These are phyloP conservation scores for Lepidium aucheri DNA, from an alignment of 345 rosid species.

Conservation along the genomic window DNA sequence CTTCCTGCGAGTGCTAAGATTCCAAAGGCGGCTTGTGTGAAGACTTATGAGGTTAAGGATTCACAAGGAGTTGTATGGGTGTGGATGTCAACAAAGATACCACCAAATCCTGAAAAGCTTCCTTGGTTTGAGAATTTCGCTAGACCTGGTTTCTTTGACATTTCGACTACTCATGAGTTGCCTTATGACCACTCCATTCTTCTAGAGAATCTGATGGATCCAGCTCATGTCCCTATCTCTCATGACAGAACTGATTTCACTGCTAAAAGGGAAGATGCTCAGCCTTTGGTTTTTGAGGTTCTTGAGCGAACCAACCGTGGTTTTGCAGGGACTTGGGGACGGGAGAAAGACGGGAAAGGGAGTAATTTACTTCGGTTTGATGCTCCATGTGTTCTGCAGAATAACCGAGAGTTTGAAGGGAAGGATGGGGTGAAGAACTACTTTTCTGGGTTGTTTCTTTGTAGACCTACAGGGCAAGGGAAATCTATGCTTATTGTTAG, in stretches of 20 bases:
- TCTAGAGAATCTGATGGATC: conserved; percentile 96
- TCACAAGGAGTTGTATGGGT: conserved; percentile 96
- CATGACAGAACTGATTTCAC: conserved; percentile 85
- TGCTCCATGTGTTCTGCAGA: conserved; percentile 81
- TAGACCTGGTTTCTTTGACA: conserved; percentile 67
- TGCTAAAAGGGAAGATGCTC: conserved; percentile 85
- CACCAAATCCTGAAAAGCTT: conserved; percentile 51
- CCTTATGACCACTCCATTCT: conserved; percentile 96
- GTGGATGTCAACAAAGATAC: conserved; percentile 75
- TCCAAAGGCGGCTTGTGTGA: conserved; percentile 73
- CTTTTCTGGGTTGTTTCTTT: conserved; percentile 71
- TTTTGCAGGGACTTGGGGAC: conserved; percentile 89
- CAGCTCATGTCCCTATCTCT: conserved; percentile 90
- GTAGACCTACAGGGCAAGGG: conserved; percentile 95
- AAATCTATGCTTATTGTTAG: conserved; percentile 90
- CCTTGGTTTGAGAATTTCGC: conserved; percentile 91
- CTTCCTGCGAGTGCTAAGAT: conserved; percentile 74
- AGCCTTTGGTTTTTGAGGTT: conserved; percentile 65
- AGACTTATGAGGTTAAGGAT: conserved; percentile 59
- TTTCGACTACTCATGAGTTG: conserved; percentile 72
- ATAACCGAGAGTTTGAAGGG: conserved; percentile 51
- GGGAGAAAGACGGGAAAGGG: conserved; percentile 44
- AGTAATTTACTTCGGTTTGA: conserved; percentile 55
- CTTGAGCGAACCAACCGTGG: conserved; percentile 66
- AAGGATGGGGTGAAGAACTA: conserved; percentile 66